phyloP scores from a whole-genome alignment of 768 basidiomycete genomes.

The Boletus rubropictus region DNA sequence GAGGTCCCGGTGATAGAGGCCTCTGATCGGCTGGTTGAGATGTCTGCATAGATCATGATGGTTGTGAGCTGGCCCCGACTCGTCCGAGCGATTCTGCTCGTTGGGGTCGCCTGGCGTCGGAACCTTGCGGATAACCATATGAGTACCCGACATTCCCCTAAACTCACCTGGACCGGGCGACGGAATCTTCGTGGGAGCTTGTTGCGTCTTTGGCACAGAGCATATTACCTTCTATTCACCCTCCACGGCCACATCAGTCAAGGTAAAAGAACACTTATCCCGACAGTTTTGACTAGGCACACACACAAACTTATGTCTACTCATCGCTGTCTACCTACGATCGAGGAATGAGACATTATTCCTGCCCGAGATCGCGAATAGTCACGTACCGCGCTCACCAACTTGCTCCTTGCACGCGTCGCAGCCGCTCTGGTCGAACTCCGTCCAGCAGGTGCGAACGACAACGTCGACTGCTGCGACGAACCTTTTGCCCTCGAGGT shows the following conservation, averaged over 20 bases:
- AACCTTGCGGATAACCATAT: neutral
- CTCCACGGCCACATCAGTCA: neutral
- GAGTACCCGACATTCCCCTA: neutral
- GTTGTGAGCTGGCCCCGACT: neutral
- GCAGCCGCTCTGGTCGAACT: conserved; percentile 62
- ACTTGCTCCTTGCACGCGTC: conserved; percentile 56
- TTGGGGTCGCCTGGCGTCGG: neutral
- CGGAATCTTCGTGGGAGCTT: neutral
- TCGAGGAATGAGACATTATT: neutral
- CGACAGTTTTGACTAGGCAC: neutral
- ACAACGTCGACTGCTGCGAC: conserved; percentile 44
- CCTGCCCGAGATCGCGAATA: neutral
- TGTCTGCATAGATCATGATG: neutral
- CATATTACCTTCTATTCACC: neutral
- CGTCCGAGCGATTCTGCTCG: neutral
- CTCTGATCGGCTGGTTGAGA: no score
- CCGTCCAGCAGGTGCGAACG: conserved; percentile 56
- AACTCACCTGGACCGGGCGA: neutral
- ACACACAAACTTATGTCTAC: conserved; percentile 4
- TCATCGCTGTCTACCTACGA: conserved; percentile 28
- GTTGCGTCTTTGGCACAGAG: neutral
- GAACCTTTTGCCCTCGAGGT: conserved; percentile 28
- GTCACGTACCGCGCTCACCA: conserved; percentile 41
- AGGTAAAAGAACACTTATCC: neutral
- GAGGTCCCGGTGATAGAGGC: no score